phyloP scores from a whole-genome alignment of 2,329 filamentous ascomycete genomes.

The Colletotrichum salicis region DNA sequence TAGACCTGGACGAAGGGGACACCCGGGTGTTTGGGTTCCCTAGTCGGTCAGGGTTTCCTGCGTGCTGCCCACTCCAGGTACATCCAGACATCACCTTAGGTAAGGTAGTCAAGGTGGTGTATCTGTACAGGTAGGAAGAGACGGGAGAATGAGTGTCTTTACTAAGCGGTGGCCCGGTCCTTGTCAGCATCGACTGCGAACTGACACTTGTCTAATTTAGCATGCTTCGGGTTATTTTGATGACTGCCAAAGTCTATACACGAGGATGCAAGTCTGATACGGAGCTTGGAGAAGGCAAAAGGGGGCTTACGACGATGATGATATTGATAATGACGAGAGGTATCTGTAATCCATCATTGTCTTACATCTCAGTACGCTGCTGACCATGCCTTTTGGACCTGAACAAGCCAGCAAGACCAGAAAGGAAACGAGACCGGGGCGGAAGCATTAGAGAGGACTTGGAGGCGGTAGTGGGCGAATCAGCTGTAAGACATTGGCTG shows the following conservation, averaged over 20 bases:
- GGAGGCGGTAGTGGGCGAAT: conserved; percentile 16
- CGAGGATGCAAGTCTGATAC: not conserved
- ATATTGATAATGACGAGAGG: not conserved
- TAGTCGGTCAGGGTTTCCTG: not conserved
- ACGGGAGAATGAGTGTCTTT: not conserved
- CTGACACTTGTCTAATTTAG: not conserved
- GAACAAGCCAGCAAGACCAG: not conserved
- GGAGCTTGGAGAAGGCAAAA: not conserved
- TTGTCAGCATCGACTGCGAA: conserved; percentile 11
- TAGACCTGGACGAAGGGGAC: not conserved
- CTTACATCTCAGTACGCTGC: not conserved
- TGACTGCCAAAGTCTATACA: not conserved
- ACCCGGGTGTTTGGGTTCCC: not conserved
- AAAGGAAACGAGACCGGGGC: conserved; percentile 7
- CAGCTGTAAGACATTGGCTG: conserved; percentile 28
- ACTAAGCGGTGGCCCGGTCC: not conserved
- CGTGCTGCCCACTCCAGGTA: not conserved
- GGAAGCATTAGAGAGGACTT: not conserved
- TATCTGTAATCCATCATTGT: not conserved
- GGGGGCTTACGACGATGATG: not conserved
- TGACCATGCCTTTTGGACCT: not conserved
- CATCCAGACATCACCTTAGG: too few relatives aligned
- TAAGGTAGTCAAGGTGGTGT: not conserved
- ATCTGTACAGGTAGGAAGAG: not conserved
- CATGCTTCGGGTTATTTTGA: not conserved